phyloP scores from a whole-genome alignment of 352 stramenopile species.

The Pythium rhizo-oryzae region DNA sequence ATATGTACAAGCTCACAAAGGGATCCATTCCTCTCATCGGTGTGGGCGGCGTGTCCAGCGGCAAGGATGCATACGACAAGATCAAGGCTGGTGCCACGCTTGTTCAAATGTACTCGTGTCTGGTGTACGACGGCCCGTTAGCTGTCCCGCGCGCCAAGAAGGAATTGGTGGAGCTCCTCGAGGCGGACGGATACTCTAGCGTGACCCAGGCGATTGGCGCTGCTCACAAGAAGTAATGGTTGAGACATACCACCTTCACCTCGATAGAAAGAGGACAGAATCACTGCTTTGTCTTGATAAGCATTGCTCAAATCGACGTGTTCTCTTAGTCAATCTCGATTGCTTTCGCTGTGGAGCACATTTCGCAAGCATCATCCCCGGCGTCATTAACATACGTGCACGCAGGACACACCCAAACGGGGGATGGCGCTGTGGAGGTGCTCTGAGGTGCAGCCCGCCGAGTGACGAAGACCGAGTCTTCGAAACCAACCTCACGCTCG shows the following conservation, averaged over 20 bases:
- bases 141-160: constrained; percentile 89
- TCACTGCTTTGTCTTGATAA: neutral
- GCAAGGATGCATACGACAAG: constrained; percentile 98
- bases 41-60: constrained; percentile 92
- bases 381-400: constrained; percentile 85
- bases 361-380: constrained; percentile 56
- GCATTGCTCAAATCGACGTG: neutral
- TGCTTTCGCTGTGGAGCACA: constrained; percentile 54
- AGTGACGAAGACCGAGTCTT: constrained; percentile 67
- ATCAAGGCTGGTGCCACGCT: constrained; percentile 95
- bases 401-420: constrained; percentile 69
- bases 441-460: neutral
- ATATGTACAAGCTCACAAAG: constrained; percentile 96
- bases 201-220: constrained; percentile 89
- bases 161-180: constrained; percentile 83
- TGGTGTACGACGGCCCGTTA: constrained; percentile 92
- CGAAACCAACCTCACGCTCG: constrained; percentile 75
- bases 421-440: neutral
- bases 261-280: neutral
- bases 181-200: constrained; percentile 78
- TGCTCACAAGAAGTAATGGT: constrained; percentile 50
- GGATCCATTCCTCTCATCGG: constrained; percentile 96
- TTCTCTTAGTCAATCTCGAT: constrained; percentile 40
- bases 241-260: neutral
- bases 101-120: constrained; percentile 95